Evolutionary conservation across 768 basidiomycete species (phyloP), one percentile per base, ranked within the genome.

Genomic region (Russula vinacea): DNA sequence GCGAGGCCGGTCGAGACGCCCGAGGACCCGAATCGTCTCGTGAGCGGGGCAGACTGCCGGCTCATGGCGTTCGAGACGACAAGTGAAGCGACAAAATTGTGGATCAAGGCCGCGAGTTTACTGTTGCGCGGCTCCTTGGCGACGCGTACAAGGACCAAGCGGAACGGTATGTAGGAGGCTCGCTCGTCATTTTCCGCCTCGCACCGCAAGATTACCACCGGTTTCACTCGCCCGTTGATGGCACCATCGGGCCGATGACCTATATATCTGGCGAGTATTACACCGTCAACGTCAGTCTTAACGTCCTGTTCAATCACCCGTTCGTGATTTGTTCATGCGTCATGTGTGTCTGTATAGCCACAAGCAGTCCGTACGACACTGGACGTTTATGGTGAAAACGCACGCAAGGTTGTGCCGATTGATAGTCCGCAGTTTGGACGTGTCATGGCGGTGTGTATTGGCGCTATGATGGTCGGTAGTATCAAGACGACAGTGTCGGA

Each of bases 81-180:
- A 9, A 78, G 76, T 54, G 90, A 92, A 61, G 96, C 96, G 1
- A 97, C 94, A 2, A 79, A 81, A 26, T 77, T 99, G 0, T 99
- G 96, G 96, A 96, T 98, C 77, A 98, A 98, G 72, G 96, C 3
- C 86, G 94, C 49, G 94, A 97, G 69, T 98, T 99, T 72, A 88
- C 86, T 1, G 81, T 98, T 3, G 81, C 76, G 6, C 82, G 87
- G 1, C 79, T 99, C 39, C 81, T 98, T 0, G 95, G 95, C 0
- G 88, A 91, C 3, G 77, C 75, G 13, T 93, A 94, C 74, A 84
- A 83, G 67, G 77, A 81, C 24, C 83, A 91, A 55, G 85, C 82
- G 1, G 84, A 87, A 5, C 80, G 81, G 44, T 98, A 89, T 71
- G 76, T 78, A 1, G 91, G 90, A 10, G 96, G 97, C 6, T 86